Percentiles rank a stretch among this genome's conserved stretches.
phyloP scores from a whole-genome alignment of 345 rosid species.

The Garcia nutans region DNA sequence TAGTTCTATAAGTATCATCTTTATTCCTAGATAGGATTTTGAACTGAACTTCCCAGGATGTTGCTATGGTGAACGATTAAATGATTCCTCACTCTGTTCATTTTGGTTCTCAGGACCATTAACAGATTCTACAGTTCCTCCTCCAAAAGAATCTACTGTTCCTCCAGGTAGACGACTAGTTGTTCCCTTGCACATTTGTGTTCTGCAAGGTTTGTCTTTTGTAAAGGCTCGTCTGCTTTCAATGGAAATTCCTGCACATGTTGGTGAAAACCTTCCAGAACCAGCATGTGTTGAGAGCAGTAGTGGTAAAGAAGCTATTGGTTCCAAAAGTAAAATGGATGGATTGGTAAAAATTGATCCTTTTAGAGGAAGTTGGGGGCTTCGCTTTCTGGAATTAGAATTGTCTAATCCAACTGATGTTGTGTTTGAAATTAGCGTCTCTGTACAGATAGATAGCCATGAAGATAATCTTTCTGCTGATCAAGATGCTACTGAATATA shows the following conservation, averaged over 20 bases:
- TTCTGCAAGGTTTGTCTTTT: constrained; percentile 87
- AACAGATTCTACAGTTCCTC: constrained; percentile 48
- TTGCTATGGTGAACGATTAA: not conserved
- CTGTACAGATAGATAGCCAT: constrained; percentile 65
- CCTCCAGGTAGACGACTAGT: constrained; percentile 90
- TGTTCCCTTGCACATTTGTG: constrained; percentile 85
- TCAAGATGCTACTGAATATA: constrained; percentile 58
- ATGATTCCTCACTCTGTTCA: constrained; percentile 2
- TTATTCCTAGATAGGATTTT: not conserved
- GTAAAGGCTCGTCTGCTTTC: constrained; percentile 93
- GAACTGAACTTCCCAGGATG: not conserved
- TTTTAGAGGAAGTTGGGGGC: constrained; percentile 97
- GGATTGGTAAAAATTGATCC: constrained; percentile 88
- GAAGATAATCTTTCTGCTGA: constrained; percentile 48
- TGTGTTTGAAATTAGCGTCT: constrained; percentile 83
- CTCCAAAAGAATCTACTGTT: constrained; percentile 41
- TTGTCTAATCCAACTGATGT: constrained; percentile 91
- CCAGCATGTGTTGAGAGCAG: constrained; percentile 28
- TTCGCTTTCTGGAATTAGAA: constrained; percentile 93
- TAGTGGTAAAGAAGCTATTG: constrained; percentile 39
- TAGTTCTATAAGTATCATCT: not conserved
- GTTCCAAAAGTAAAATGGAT: constrained; percentile 58
- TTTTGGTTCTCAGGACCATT: constrained; percentile 58
- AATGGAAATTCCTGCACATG: constrained; percentile 96
- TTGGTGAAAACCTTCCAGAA: constrained; percentile 59